Base-by-base conservation (phyloP, 441 rosid species). In the Adansonia grandidieri region DNA sequence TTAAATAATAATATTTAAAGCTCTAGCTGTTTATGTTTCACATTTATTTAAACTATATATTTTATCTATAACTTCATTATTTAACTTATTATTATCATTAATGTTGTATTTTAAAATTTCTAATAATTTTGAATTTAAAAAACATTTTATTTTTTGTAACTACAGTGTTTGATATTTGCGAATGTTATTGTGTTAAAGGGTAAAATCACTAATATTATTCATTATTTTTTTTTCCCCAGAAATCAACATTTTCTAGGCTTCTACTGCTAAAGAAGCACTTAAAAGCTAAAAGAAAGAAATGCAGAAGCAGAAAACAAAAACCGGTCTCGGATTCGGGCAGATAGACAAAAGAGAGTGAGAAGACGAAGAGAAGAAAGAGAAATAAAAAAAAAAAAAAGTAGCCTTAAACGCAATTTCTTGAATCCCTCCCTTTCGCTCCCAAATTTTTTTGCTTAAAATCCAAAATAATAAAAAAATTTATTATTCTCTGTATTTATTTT, bases 321-420 rank as follows among this genome's bases (percentile, higher is more conserved):
- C 19, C 48, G 32, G 58, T 2, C 40, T 44, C 8, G 22, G 61
- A 57, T 47, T n/a, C 28, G 15, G 68, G 54, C 61, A 37, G 24
- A 32, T 37, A 5, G 63, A 62, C 61, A 56, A 19, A 1, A 53
- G 20, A 17, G 74, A 71, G 72, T 56, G 54, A 45, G 58, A 66
- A 73, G 65, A 72, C 54, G 32, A 73, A 32, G 58, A 1, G 9
- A 2, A 68, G 47, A 14, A 60, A 60, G 45, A 17, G 53, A 22
- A 9, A 44, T 44, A 66, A 14, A 20, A 68, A 19, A 0, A 15
- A 8, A 4, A 48, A 20, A 50, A 69, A 69, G 73, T 8, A 50
- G 44, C 60, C 14, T 14, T 13, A 50, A 50, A 48, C 74, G 58
- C 11, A 70, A 22, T 70, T 24, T 70, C 19, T 60, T 60, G 68